Evolutionary conservation across 1,284 basidiomycete species (phyloP).

Genomic region (Stygiomarasmius scandens): DNA sequence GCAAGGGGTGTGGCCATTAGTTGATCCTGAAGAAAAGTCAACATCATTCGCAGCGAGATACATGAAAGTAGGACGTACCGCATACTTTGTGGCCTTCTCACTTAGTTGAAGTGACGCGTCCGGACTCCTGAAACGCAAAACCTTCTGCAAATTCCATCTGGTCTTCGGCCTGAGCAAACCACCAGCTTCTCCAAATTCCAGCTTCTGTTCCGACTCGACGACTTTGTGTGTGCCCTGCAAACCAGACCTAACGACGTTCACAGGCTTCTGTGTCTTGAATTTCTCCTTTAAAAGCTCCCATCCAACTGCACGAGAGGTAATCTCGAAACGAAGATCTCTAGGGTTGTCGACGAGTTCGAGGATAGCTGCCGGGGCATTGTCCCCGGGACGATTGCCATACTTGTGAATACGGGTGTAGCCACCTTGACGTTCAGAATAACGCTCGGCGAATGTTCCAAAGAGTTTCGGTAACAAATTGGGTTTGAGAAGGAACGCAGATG

Average conservation of each 20-base stretch:
- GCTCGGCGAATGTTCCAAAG: constrained; percentile 77
- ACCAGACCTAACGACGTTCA: constrained; percentile 52
- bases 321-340: constrained; percentile 84
- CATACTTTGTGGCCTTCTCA: constrained; percentile 49
- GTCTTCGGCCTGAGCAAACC: constrained; percentile 60
- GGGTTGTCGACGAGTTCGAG: constrained; percentile 95
- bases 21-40: constrained; percentile 42
- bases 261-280: constrained; percentile 45
- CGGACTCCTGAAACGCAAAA: constrained; percentile 56
- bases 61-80: constrained; percentile 38
- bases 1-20: constrained; percentile 55
- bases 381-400: constrained; percentile 86
- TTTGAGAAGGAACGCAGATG: constrained; percentile 77
- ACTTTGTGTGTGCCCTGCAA: constrained; percentile 47
- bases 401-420: constrained; percentile 96
- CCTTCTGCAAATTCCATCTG: constrained; percentile 72
- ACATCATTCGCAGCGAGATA: constrained; percentile 3
- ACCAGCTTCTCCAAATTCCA: constrained; percentile 39
- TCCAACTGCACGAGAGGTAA: constrained; percentile 83
- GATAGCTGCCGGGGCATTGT: constrained; percentile 93
- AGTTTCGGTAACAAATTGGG: constrained; percentile 77
- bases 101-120: constrained; percentile 44
- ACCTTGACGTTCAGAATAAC: constrained; percentile 85
- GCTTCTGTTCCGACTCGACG: constrained; percentile 48
- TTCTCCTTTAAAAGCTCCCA: constrained; percentile 71